These are phyloP conservation scores for Dalbergia cochinchinensis DNA, from an alignment of 306 rosid species.

Conservation along the genomic window DNA sequence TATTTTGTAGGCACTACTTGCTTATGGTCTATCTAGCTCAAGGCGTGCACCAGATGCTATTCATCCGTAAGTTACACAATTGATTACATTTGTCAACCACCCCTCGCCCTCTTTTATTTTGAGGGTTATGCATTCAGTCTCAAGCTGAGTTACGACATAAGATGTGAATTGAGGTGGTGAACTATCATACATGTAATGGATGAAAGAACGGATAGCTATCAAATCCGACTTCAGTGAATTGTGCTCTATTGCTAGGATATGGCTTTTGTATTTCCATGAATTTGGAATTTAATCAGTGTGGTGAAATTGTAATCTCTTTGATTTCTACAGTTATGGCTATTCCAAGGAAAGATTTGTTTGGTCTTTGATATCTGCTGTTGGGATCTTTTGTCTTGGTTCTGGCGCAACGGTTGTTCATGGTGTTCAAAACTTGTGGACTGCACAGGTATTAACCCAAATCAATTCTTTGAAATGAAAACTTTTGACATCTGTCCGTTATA, in stretches of 20 bases:
- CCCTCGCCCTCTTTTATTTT: background rate
- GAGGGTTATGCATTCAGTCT: background rate
- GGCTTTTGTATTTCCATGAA: slow-evolving; percentile 19
- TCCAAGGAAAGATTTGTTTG: slow-evolving; percentile 99
- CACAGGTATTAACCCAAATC: slow-evolving; percentile 67
- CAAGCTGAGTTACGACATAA: slow-evolving; percentile 5
- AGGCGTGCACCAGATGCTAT: slow-evolving; percentile 99
- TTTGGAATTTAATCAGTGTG: slow-evolving; percentile 30
- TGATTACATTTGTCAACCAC: slow-evolving; percentile 18
- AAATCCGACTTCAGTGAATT: slow-evolving; percentile 22
- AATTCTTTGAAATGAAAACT: slow-evolving; percentile 23
- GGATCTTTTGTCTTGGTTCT: slow-evolving; percentile 98
- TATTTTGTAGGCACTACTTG: slow-evolving; percentile 90
- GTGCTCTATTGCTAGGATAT: slow-evolving; percentile 26
- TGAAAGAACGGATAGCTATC: slow-evolving; percentile 30
- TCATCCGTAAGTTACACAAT: slow-evolving; percentile 81
- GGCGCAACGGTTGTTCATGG: slow-evolving; percentile 96
- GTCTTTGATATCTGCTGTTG: slow-evolving; percentile 99
- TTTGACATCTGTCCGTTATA: slow-evolving; percentile 14
- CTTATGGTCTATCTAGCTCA: slow-evolving; percentile 96
- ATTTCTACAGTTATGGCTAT: slow-evolving; percentile 84
- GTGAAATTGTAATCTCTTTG: slow-evolving; percentile 41
- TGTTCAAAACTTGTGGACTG: slow-evolving; percentile 91
- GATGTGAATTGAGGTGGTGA: slow-evolving; percentile 31
- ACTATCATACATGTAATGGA: slow-evolving; percentile 7